phyloP scores from a whole-genome alignment of 2,329 filamentous ascomycete genomes.

The Teratosphaeria viscida region DNA sequence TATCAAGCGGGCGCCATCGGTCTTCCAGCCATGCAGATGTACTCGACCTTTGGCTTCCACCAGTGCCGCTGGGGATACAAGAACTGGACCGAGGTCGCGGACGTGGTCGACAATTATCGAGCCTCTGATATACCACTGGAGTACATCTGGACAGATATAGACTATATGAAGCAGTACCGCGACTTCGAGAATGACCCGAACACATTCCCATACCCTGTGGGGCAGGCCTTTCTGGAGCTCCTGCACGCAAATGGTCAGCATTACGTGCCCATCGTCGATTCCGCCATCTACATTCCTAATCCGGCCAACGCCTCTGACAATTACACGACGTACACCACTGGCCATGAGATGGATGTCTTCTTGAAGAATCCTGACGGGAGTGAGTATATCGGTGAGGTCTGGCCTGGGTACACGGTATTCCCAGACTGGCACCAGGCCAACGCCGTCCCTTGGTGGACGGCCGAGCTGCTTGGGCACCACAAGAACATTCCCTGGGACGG shows the following conservation, averaged over 20 bases:
- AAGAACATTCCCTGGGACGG: conserved; percentile 44
- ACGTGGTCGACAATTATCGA: conserved; percentile 35
- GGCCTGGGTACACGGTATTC: conserved; percentile 45
- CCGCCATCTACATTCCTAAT: conserved; percentile 50
- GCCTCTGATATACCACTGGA: conserved; percentile 48
- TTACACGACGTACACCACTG: conserved; percentile 35
- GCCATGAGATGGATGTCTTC: conserved; percentile 25
- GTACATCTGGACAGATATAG: conserved; percentile 36
- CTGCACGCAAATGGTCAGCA: conserved; percentile 47
- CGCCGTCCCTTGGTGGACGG: conserved; percentile 49
- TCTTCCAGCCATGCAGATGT: conserved; percentile 67
- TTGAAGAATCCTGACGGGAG: conserved; percentile 35
- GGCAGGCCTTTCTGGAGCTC: conserved; percentile 40
- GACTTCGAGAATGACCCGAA: conserved; percentile 48
- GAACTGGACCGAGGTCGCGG: conserved; percentile 58
- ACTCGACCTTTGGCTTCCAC: conserved; percentile 72
- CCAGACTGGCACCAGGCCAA: conserved; percentile 52
- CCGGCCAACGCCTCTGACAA: conserved; percentile 46
- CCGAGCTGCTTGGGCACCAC: conserved; percentile 43
- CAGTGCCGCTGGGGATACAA: conserved; percentile 77
- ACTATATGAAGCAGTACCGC: conserved; percentile 48
- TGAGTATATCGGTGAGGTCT: conserved; percentile 43
- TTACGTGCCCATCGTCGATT: conserved; percentile 52
- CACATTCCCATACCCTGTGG: conserved; percentile 41
- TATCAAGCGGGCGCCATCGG: conserved; percentile 59